These are phyloP conservation scores for Rhizophagus prolifer DNA, from an alignment of 192 early-diverging fungal genomes.

Conservation along the genomic window DNA sequence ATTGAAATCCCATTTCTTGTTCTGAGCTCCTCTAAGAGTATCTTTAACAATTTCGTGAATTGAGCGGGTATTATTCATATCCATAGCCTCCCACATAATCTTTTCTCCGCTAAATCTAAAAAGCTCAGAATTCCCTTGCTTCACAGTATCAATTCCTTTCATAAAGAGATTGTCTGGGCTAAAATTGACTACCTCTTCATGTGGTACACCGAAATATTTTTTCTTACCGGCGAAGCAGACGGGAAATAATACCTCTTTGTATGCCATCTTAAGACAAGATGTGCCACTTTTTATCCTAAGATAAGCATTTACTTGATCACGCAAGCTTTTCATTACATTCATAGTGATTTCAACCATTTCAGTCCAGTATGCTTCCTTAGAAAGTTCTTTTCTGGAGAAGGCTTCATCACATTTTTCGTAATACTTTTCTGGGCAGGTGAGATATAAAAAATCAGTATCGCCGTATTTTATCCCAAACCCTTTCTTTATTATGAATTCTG, in stretches of 20 bases:
- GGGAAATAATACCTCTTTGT: slow-evolving; percentile 13
- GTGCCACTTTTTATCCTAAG: slow-evolving; percentile 1
- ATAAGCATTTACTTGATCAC: slow-evolving; percentile 10
- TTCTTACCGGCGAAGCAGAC: slow-evolving; percentile 7
- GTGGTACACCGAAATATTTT: slow-evolving; percentile 14
- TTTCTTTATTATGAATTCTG: neutral
- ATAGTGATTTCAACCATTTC: slow-evolving; percentile 23
- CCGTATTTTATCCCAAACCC: neutral
- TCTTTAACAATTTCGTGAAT: slow-evolving; percentile 17
- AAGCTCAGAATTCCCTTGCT: neutral
- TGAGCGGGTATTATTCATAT: neutral
- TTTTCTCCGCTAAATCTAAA: neutral
- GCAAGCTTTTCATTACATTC: slow-evolving; percentile 9
- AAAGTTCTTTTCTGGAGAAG: neutral
- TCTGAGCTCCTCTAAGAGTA: neutral
- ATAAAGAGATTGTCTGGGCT: slow-evolving; percentile 9
- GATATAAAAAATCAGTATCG: neutral
- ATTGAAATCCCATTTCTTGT: neutral
- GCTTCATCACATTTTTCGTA: slow-evolving; percentile 1
- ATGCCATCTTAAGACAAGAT: slow-evolving; percentile 22
- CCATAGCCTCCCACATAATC: slow-evolving; percentile 9
- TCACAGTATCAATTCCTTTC: slow-evolving; percentile 10
- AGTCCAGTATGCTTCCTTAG: neutral
- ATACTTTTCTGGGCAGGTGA: slow-evolving; percentile 1
- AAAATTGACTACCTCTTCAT: neutral